Conservation (phyloP, 163 green algal species). For the Scenedesmus sp. region DNA sequence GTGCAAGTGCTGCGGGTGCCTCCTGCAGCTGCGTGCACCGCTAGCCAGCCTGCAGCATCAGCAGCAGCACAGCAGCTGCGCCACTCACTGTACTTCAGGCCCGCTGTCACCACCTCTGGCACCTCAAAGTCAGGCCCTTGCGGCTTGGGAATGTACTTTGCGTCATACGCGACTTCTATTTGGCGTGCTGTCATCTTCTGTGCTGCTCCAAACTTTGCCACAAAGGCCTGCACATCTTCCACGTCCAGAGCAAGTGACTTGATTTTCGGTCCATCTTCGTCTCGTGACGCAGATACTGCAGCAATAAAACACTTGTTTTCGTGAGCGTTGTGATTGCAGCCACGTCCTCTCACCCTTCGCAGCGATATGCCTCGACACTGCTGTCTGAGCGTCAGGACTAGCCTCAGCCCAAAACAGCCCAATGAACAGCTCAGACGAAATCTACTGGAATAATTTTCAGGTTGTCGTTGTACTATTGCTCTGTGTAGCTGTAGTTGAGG, state of each 20-base stretch:
- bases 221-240: neutral
- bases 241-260: neutral
- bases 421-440: neutral
- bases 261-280: neutral
- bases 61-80: neutral
- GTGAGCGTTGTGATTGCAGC: neutral
- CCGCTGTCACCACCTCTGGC: neutral
- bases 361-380: neutral
- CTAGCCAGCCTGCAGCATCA: neutral
- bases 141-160: neutral
- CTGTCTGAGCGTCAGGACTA: neutral
- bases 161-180: neutral
- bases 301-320: neutral
- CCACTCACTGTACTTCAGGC: slow-evolving; percentile 1
- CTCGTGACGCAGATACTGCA: neutral
- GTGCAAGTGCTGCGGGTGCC: neutral
- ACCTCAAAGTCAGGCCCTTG: neutral
- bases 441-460: neutral
- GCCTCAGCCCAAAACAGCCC: neutral
- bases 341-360: neutral
- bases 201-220: neutral
- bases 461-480: neutral
- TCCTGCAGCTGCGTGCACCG: neutral
- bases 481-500: neutral
- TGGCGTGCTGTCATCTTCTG: slow-evolving; percentile 6